phyloP scores from a whole-genome alignment of 257 asterid genomes.

The Lavandula angustifolia region DNA sequence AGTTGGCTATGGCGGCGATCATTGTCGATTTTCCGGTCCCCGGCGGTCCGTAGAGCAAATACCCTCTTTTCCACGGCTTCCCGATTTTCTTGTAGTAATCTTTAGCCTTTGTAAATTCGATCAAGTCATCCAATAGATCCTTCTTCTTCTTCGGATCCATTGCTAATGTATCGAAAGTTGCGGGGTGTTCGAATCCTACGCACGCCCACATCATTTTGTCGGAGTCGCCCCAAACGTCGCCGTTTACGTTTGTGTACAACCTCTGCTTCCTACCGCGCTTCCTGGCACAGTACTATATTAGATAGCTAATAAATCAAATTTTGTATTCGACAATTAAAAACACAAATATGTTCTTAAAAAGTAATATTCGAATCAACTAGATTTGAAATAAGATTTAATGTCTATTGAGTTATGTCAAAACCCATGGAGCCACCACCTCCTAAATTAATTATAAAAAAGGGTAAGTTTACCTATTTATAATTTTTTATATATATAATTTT shows the following conservation, averaged over 20 bases:
- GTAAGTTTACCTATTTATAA: too few relatives aligned
- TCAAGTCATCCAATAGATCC: slow-evolving; percentile 21
- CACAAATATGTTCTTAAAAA: too few relatives aligned
- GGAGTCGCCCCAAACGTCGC: neutral
- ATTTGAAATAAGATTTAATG: too few relatives aligned
- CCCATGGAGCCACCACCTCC: too few relatives aligned
- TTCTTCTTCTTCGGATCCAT: slow-evolving; percentile 28
- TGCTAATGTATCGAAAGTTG: slow-evolving; percentile 16
- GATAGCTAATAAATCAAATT: too few relatives aligned
- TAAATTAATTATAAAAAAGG: too few relatives aligned
- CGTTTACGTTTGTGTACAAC: slow-evolving; percentile 6
- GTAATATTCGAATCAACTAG: too few relatives aligned
- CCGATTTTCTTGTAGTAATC: slow-evolving; percentile 11
- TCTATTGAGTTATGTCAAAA: too few relatives aligned
- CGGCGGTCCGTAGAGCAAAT: too few relatives aligned
- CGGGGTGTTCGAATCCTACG: slow-evolving; percentile 24
- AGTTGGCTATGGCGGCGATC: slow-evolving; percentile 32
- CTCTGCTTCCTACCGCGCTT: slow-evolving; percentile 25
- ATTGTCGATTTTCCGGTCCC: neutral
- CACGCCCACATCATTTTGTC: slow-evolving; percentile 15
- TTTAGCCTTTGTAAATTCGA: neutral
- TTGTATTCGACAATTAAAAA: too few relatives aligned
- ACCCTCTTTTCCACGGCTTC: slow-evolving; percentile 14
- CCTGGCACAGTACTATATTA: neutral
- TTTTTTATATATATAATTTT: too few relatives aligned